phyloP scores from a whole-genome alignment of 169 alveolate species.

The Plasmodium cynomolgi region DNA sequence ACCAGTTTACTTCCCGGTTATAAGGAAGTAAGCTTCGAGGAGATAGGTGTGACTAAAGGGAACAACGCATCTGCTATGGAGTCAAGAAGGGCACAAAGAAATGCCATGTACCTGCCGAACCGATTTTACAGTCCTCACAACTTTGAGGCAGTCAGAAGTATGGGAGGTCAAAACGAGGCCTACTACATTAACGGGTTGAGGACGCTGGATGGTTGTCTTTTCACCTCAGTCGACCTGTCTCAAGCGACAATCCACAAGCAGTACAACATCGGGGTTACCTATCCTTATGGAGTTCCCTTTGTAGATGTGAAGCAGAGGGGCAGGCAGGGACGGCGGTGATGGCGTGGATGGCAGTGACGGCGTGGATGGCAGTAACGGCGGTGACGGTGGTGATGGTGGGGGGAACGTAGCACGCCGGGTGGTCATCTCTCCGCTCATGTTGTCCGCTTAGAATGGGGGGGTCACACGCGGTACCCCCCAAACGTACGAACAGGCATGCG shows the following conservation, averaged over 20 bases:
- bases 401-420: neutral
- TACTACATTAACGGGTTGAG: slow-evolving; percentile 10
- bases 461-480: neutral
- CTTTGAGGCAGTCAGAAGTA: slow-evolving; percentile 6
- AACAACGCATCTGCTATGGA: neutral
- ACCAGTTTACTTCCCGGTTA: slow-evolving; percentile 44
- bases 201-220: slow-evolving; percentile 14
- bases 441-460: neutral
- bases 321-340: neutral
- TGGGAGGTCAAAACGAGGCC: neutral
- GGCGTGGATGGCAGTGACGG: too few species aligned
- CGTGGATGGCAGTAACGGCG: too few species aligned
- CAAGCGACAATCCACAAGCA: slow-evolving; percentile 33
- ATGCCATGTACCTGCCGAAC: slow-evolving; percentile 6
- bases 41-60: neutral
- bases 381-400: neutral
- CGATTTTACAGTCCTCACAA: slow-evolving; percentile 16
- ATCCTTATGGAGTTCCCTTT: slow-evolving; percentile 63
- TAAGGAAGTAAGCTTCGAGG: slow-evolving; percentile 26
- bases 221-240: slow-evolving; percentile 38
- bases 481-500: neutral
- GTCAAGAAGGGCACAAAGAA: neutral
- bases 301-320: neutral
- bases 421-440: neutral
- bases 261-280: slow-evolving; percentile 40